Conservation (phyloP, 2,329 filamentous ascomycete species). For the Stachybotrys chartarum region DNA sequence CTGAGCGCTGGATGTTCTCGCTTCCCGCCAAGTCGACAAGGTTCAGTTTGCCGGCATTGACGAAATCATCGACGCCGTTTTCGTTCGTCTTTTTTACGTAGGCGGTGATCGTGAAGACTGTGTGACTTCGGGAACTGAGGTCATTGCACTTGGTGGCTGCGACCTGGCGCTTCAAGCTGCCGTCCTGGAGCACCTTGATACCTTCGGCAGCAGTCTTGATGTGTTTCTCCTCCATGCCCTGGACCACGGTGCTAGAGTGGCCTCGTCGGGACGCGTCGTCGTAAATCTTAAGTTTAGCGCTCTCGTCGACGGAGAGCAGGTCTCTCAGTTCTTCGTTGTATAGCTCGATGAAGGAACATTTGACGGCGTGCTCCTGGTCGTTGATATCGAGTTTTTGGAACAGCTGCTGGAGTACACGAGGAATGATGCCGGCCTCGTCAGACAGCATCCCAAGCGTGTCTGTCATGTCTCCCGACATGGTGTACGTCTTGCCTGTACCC, state of each 20-base stretch:
- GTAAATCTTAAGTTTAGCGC: conserved; percentile 85
- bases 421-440: conserved; percentile 91
- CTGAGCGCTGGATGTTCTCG: conserved; percentile 95
- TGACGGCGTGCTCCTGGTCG: conserved; percentile 78
- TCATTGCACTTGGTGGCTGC: conserved; percentile 99
- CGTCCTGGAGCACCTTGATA: conserved; percentile 80
- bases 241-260: conserved; percentile 79
- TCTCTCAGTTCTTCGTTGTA: conserved; percentile 98
- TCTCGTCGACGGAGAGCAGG: conserved; percentile 74
- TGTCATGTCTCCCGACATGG: conserved; percentile 97
- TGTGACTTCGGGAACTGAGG: conserved; percentile 92
- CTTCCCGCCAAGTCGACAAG: conserved; percentile 94
- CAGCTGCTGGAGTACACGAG: conserved; percentile 77
- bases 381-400: conserved; percentile 79
- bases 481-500: conserved; percentile 97
- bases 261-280: conserved; percentile 84
- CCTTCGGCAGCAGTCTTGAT: conserved; percentile 80
- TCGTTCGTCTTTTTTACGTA: conserved; percentile 78
- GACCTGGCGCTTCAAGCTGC: conserved; percentile 93
- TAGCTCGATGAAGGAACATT: conserved; percentile 96
- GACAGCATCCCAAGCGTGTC: conserved; percentile 79
- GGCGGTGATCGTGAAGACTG: conserved; percentile 92
- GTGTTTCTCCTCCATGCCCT: conserved; percentile 96
- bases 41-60: conserved; percentile 90
- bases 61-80: conserved; percentile 79